Conservation (phyloP, 495 filamentous ascomycete species). For the Cryomyces minteri region DNA sequence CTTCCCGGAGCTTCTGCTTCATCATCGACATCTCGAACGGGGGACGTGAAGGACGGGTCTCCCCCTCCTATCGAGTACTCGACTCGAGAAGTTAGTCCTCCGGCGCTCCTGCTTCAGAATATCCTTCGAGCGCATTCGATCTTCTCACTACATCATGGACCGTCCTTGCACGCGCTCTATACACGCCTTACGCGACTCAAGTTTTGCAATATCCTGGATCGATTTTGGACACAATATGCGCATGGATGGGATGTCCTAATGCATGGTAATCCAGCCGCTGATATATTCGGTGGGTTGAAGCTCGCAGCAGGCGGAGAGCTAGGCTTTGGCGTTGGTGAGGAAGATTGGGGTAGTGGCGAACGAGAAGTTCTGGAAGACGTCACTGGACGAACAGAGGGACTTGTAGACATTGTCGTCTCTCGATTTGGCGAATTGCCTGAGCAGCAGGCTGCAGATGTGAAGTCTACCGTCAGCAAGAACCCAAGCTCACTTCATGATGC, state of each 20-base stretch:
- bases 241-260: conserved; percentile 78
- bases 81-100: conserved; percentile 72
- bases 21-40: conserved; percentile 14
- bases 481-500: background rate
- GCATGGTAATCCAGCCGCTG: conserved; percentile 68
- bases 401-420: conserved; percentile 71
- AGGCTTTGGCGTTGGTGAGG: conserved; percentile 83
- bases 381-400: conserved; percentile 42
- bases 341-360: conserved; percentile 83
- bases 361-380: conserved; percentile 80
- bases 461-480: background rate
- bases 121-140: conserved; percentile 63
- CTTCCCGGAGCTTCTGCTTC: conserved; percentile 19
- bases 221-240: conserved; percentile 70
- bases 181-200: conserved; percentile 36
- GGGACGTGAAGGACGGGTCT: conserved; percentile 8
- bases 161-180: conserved; percentile 46
- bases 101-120: conserved; percentile 59
- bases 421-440: conserved; percentile 46
- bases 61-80: conserved; percentile 47
- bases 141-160: conserved; percentile 74
- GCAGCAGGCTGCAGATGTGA: background rate
- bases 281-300: conserved; percentile 69
- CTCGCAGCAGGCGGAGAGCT: conserved; percentile 81
- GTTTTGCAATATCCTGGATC: conserved; percentile 46